These are phyloP conservation scores for Carex cristatella DNA, from an alignment of 176 grass and related monocot genomes.

Conservation along the genomic window DNA sequence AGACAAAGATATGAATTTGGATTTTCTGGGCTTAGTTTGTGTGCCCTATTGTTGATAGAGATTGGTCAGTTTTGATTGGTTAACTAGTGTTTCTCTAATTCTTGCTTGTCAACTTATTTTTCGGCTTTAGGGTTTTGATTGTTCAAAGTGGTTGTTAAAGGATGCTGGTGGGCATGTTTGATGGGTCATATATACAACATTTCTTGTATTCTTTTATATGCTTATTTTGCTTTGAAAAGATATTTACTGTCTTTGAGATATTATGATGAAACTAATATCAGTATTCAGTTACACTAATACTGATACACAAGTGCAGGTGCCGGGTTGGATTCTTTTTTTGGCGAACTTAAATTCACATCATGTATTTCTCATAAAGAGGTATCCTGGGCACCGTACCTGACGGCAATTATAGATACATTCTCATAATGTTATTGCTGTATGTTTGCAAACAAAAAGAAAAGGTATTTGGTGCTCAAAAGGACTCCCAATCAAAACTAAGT, in stretches of 20 bases:
- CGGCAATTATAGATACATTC: too few species aligned
- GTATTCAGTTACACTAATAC: too few species aligned
- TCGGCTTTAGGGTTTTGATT: constrained; percentile 16
- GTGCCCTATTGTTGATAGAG: not conserved
- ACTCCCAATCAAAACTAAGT: too few species aligned
- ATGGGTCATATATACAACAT: constrained; percentile 19
- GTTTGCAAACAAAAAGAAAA: not conserved
- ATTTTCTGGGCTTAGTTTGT: not conserved
- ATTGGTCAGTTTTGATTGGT: not conserved
- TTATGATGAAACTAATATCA: not conserved
- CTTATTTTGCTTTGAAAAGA: constrained; percentile 14
- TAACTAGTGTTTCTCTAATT: not conserved
- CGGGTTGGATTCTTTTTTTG: too few species aligned
- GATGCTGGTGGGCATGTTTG: not conserved
- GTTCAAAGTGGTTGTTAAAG: not conserved
- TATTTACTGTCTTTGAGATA: not conserved
- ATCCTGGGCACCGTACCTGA: too few species aligned
- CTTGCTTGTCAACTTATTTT: constrained; percentile 10
- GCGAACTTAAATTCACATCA: not conserved
- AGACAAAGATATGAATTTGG: not conserved
- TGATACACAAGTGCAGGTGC: too few species aligned
- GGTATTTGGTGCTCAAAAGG: not conserved
- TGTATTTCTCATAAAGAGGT: too few species aligned
- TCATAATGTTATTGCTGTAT: not conserved
- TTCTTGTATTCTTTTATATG: constrained; percentile 28